phyloP scores from a whole-genome alignment of 176 grass and related monocot species.

The Aegilops bicornis region DNA sequence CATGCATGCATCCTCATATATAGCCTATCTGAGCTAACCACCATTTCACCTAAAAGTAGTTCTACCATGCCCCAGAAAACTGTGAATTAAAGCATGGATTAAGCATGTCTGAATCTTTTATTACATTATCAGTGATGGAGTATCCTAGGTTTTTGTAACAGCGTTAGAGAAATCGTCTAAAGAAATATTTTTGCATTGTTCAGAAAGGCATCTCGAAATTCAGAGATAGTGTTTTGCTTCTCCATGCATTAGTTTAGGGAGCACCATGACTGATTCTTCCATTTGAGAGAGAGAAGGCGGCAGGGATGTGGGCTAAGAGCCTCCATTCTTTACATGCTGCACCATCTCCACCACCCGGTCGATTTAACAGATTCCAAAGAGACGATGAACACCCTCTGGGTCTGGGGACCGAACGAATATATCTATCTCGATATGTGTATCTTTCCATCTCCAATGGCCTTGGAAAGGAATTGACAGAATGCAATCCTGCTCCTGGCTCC shows the following conservation, averaged over 20 bases:
- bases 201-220: no score
- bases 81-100: neutral
- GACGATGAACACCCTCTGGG: neutral
- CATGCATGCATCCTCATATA: neutral
- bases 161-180: neutral
- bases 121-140: no score
- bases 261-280: neutral
- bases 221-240: neutral
- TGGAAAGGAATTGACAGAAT: slow-evolving; percentile 44
- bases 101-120: no score
- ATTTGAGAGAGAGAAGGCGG: neutral
- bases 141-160: no score
- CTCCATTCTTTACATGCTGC: slow-evolving; percentile 24
- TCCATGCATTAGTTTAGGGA: neutral
- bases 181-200: neutral
- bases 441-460: slow-evolving; percentile 46
- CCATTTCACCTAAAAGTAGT: neutral
- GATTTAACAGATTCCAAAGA: slow-evolving; percentile 31
- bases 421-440: neutral
- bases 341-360: neutral
- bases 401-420: slow-evolving; percentile 41
- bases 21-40: no score
- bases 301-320: slow-evolving; percentile 32
- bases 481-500: slow-evolving; percentile 29
- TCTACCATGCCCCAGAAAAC: neutral